phyloP scores from a whole-genome alignment of 176 grass and related monocot genomes.

The Musa troglodytarum region DNA sequence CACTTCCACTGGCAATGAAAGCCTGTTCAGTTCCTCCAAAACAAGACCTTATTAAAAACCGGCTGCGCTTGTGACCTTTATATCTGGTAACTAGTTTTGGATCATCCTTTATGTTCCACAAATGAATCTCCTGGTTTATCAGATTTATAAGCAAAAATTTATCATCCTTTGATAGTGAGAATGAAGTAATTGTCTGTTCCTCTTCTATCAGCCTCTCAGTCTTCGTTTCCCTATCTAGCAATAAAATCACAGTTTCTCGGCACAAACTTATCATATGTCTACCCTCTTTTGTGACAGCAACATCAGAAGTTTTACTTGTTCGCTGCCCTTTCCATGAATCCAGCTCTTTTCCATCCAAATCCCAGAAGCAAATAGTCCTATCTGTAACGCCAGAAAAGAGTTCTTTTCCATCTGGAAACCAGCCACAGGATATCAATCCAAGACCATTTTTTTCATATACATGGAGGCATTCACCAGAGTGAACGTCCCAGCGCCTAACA shows the following conservation, averaged over 20 bases:
- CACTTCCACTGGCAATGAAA: slow-evolving; percentile 88
- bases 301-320: slow-evolving; percentile 39
- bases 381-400: slow-evolving; percentile 46
- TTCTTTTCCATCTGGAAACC: slow-evolving; percentile 58
- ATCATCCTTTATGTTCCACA: slow-evolving; percentile 67
- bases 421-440: slow-evolving; percentile 58
- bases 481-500: slow-evolving; percentile 58
- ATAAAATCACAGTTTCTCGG: slow-evolving; percentile 40
- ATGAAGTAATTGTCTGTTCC: slow-evolving; percentile 52
- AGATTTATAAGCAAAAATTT: slow-evolving; percentile 78
- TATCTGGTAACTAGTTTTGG: slow-evolving; percentile 50
- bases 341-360: slow-evolving; percentile 51
- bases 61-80: slow-evolving; percentile 57
- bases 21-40: slow-evolving; percentile 79
- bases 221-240: slow-evolving; percentile 63
- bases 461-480: slow-evolving; percentile 62
- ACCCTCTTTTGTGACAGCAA: slow-evolving; percentile 52
- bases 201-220: slow-evolving; percentile 57
- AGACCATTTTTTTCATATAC: slow-evolving; percentile 45
- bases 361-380: slow-evolving; percentile 47
- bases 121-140: slow-evolving; percentile 54
- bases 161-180: slow-evolving; percentile 71
- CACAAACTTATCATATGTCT: slow-evolving; percentile 56
- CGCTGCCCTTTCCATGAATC: slow-evolving; percentile 53
- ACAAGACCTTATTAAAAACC: slow-evolving; percentile 79